Base-by-base conservation (phyloP, 495 filamentous ascomycete genomes). In the Daldinia concentrica region DNA sequence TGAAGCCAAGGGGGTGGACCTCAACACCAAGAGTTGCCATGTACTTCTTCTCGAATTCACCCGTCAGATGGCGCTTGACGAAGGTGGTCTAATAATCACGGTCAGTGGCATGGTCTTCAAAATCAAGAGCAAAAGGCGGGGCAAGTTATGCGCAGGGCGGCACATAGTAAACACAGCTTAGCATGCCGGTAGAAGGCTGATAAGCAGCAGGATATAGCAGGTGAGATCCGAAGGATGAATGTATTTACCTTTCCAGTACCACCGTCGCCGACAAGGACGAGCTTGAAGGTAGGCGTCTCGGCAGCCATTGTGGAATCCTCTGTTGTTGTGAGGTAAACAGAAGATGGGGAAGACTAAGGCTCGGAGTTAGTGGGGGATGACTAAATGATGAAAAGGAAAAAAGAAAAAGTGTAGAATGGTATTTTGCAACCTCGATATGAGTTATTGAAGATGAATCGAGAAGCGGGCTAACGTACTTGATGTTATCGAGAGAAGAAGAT, bases 1-100 rank as follows among this genome's bases (percentile, higher is more conserved):
- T 93, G 89, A 97, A 97, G 75, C 87, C 90, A 68, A 97, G 90
- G 79, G 94, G 93, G 85, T 99, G 96, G 73, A 99, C 96, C 81
- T 99, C 96, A 76, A 99, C 96, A 91, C 96, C 96, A 65, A 99
- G 90, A 63, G 96, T 99, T 70, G 96, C 96, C 82, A 99, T 98
- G 84, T 99, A 99, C 86, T 98, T 99, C 91, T 99, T 99, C 88
- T 99, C 96, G 80, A 99, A 99, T 81, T 99, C 96, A 72, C 96
- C 96, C 79, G 96, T 98, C 87, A 98, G 85, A 83, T 99, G 96
- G 77, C 96, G 96, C 90, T 98, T 99, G 86, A 99, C 96, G 87
- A 99, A 99, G 79, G 96, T 99, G 80, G 96, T 99, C 96, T 99
- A 81, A 45, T 48, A 43, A 66, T 62, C 4, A 71, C 51, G 73